These are phyloP conservation scores for Adiantum capillusveneris DNA, from an alignment of 75 land plant genomes.

Conservation along the genomic window DNA sequence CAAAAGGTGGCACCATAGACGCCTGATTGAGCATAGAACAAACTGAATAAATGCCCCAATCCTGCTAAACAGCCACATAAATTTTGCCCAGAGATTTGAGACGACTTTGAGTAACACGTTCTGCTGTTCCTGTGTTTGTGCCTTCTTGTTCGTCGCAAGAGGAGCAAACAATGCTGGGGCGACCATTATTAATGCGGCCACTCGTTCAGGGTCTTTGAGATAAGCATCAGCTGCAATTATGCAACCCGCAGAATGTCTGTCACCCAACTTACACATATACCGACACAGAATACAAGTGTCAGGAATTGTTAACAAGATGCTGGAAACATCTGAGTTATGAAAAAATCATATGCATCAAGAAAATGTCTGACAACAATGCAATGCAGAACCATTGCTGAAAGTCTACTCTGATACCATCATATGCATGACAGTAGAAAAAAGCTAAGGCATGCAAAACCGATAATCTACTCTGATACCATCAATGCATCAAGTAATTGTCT, in stretches of 20 bases:
- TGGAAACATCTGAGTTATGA: no score
- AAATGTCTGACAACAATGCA: no score
- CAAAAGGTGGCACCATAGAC: slow-evolving; percentile 18
- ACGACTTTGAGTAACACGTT: background rate
- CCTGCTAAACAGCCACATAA: slow-evolving; percentile 14
- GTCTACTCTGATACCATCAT: no score
- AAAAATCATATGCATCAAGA: no score
- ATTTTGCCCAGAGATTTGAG: background rate
- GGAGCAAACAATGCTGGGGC: slow-evolving; percentile 92
- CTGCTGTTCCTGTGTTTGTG: background rate
- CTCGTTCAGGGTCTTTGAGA: slow-evolving; percentile 80
- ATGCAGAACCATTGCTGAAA: no score
- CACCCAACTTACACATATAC: slow-evolving; percentile 1
- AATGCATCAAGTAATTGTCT: no score
- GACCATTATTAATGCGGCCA: slow-evolving; percentile 82
- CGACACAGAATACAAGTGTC: no score
- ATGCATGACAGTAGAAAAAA: no score
- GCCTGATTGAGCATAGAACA: slow-evolving; percentile 17
- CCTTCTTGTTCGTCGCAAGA: slow-evolving; percentile 4
- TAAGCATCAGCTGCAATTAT: slow-evolving; percentile 74
- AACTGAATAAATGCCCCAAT: slow-evolving; percentile 20
- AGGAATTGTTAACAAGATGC: no score
- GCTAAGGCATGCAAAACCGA: no score
- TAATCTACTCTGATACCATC: no score
- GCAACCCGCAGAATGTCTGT: slow-evolving; percentile 94